Evolutionary conservation across 78 protist genomes (phyloP), one percentile per base, ranked within the genome.

Genomic region (Speleostelium caveatum): DNA sequence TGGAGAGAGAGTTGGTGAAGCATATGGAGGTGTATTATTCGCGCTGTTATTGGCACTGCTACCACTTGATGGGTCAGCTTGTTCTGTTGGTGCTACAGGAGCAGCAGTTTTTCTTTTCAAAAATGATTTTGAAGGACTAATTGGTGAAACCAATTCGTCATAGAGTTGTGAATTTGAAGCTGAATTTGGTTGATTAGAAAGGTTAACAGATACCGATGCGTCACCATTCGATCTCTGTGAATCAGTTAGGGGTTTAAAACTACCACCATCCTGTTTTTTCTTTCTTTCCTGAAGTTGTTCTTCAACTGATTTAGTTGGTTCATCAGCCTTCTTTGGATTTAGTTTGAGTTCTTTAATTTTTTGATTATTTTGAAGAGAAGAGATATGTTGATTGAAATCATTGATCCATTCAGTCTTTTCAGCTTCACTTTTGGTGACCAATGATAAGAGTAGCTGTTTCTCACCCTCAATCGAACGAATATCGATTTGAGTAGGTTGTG

Each of bases 271-370:
- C 10, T 6, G 6, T 45, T 45, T 74, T 58, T 58, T 58, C 68
- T 74, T 74, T 58, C 68, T 58, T 58, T 74, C 68, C 2, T 61
- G 32, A 33, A 74, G 36, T 74, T 74, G 71, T 38, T 74, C 41
- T 22, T 16, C 38, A 24, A 36, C n/a, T 8, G 22, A 21, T 24
- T 49, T 73, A 33, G 49, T 30, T 33, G 16, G 32, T 30, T 53
- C 38, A 3, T 58, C 24, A 16, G 24, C 19, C 35, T 19, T 5
- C 6, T n/a, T 8, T 19, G 63, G 63, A 58, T 53, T 58, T 35
- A 58, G 21, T 39, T 74, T 74, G 21, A 26, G 30, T 74, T 74
- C 83, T 33, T 36, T 74, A 22, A 26, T 32, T 38, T 61, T 53
- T 72, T 72, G 66, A 58, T 58, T 74, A 42, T 58, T 68, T 22